Evolutionary conservation across 768 basidiomycete species (phyloP), one percentile per base, ranked within the genome.

Genomic region (Cyclocybe aegerita): DNA sequence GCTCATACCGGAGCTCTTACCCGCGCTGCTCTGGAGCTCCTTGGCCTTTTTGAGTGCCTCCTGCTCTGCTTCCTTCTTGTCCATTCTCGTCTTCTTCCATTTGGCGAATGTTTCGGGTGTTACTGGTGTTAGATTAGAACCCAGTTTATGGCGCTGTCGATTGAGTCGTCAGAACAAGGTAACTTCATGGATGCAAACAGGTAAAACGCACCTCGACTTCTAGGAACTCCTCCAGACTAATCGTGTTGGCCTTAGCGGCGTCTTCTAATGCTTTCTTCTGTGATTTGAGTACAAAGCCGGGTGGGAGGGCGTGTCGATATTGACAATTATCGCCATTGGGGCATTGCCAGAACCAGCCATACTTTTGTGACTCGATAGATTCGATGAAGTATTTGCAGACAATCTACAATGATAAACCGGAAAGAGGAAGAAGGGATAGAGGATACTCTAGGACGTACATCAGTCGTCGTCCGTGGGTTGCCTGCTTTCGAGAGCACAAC

Each of bases 301-400:
- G 92, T 7, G 96, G 96, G 9, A 98, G 76, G 0, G 96, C 96
- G 65, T 98, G 96, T 49, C 93, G 81, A 71, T 97, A 97, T 70
- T 92, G 90, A 73, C 95, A 98, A 42, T 77, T 77, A 29, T 91
- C 86, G 52, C 92, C 90, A 55, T 88, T 92, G 7, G 92, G 92
- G 69, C 91, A 92, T 68, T 90, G 87, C 93, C 93, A 96, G 76
- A 96, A 96, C 93, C 93, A 95, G 23, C 93, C 92, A 61, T 90
- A 93, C 78, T 93, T 94, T 65, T 90, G 83, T 2, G 78, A 75
- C 67, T 99, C 97, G 65, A 99, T 96, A 40, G 97, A 96, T 63
- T 96, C 86, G 60, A 99, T 90, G 65, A 99, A 99, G 73, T 73
- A 84, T 70, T 96, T 98, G 85, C 97, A 99, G 4, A 99, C 96